Evolutionary conservation across 768 basidiomycete species (phyloP), one percentile per base, ranked within the genome.

Genomic region (Hemileccinum impolitum): DNA sequence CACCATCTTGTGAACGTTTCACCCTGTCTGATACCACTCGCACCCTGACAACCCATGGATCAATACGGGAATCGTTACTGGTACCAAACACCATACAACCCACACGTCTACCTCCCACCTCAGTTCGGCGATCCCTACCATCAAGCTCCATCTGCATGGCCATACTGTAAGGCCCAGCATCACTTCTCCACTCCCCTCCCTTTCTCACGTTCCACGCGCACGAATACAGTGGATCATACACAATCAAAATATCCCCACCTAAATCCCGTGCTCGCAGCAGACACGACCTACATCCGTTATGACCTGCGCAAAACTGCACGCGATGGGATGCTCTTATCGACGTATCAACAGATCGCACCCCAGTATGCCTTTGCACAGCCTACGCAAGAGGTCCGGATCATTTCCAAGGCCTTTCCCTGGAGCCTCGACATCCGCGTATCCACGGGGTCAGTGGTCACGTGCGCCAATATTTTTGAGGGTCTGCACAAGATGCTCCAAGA

Each of bases 401-500:
- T 85, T 51, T 84, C 76, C 14, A 79, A 77, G 46, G 64, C 74
- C 3, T 85, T 86, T 63, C 85, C 85, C 0, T 87, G 85, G 85
- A 58, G 74, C 5, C 74, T 85, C 55, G 78, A 84, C 17, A 76
- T 87, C 51, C 68, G 69, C 18, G 68, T 67, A 15, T 61, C 63
- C 0, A 30, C 53, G 0, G 62, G 64, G 5, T 56, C 67, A 3
- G 28, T 57, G 17, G 50, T 75, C 39, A 81, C 81, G 2, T 81
- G 79, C 51, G 70, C 74, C 41, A 70, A 72, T 17, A 66, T 87
- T 5, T 84, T 84, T 71, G 75, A 79, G 26, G 78, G 73, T 3
- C 34, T 87, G 17, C 68, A 79, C 48, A 54, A 65, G 6, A 57
- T 62, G 40, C 67, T 88, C 23, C 79, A 85, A 43, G 68, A 77